Evolutionary conservation across 1,284 basidiomycete genomes (phyloP), one percentile per base, ranked within the genome.

Genomic region (Tylopilus orsonianus): DNA sequence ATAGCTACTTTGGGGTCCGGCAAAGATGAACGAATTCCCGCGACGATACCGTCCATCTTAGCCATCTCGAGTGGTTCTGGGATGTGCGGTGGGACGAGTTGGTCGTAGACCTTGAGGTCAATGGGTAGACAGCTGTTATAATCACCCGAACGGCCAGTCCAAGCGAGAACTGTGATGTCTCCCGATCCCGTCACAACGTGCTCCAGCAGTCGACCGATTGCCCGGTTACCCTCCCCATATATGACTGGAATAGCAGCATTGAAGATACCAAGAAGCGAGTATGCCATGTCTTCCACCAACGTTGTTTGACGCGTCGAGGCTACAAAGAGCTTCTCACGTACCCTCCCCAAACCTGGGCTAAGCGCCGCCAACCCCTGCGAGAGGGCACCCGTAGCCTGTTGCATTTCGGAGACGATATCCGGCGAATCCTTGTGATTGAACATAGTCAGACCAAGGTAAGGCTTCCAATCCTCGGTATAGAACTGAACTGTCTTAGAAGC

Each of bases 201-300:
- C 8, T 47, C 44, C n/a, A 48, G 23, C 8, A 43, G 19, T 16
- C 45, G 49, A 16, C 49, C 49, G 2, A 50, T 26, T 4, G 49
- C 40, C n/a, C n/a, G n/a, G n/a, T n/a, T n/a, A n/a, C n/a, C n/a
- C n/a, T n/a, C n/a, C n/a, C n/a, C n/a, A n/a, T n/a, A n/a, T n/a
- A n/a, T n/a, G n/a, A n/a, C n/a, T n/a, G n/a, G n/a, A n/a, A n/a
- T n/a, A n/a, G n/a, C n/a, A n/a, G n/a, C n/a, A n/a, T n/a, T n/a
- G n/a, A n/a, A n/a, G n/a, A n/a, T n/a, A n/a, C n/a, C n/a, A n/a
- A n/a, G n/a, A n/a, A n/a, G n/a, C n/a, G n/a, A n/a, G n/a, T n/a
- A n/a, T n/a, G n/a, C n/a, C n/a, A 33, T 26, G 2, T 49, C 41
- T 12, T 51, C 62, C 13, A 19, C 32, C 9, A 19, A 30, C n/a